Conservation (phyloP, 352 stramenopile species). For the Pilasporangium apinafurcum region DNA sequence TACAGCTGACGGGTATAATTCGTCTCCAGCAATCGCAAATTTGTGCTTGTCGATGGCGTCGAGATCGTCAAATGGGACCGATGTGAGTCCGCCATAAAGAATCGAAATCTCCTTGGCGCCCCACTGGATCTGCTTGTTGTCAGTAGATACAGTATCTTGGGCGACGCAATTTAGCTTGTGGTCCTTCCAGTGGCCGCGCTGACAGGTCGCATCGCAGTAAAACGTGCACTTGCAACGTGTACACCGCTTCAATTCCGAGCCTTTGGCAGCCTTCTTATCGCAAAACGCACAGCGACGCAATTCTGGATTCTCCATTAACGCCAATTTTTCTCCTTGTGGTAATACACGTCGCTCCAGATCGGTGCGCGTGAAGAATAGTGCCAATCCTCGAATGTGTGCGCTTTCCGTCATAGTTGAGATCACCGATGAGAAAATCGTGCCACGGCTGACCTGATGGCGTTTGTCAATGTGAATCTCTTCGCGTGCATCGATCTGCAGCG, state of each 20-base stretch:
- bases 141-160: slow-evolving; percentile 14
- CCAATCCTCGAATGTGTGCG: slow-evolving; percentile 65
- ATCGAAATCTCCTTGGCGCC: slow-evolving; percentile 81
- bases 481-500: slow-evolving; percentile 69
- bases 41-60: slow-evolving; percentile 59
- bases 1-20: slow-evolving; percentile 64
- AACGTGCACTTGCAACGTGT: slow-evolving; percentile 83
- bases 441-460: slow-evolving; percentile 40
- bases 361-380: slow-evolving; percentile 69
- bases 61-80: slow-evolving; percentile 75
- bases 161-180: slow-evolving; percentile 78
- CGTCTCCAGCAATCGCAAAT: slow-evolving; percentile 30
- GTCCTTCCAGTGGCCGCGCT: slow-evolving; percentile 77
- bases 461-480: slow-evolving; percentile 64
- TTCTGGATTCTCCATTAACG: slow-evolving; percentile 63
- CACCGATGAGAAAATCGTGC: slow-evolving; percentile 69
- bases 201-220: slow-evolving; percentile 70
- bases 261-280: slow-evolving; percentile 61
- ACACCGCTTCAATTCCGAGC: slow-evolving; percentile 66
- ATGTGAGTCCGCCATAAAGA: slow-evolving; percentile 58
- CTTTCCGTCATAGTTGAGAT: slow-evolving; percentile 50
- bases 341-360: slow-evolving; percentile 75
- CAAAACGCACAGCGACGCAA: slow-evolving; percentile 70
- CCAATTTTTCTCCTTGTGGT: slow-evolving; percentile 52
- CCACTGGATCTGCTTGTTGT: slow-evolving; percentile 58